These are phyloP conservation scores for Camelina hispida DNA, from an alignment of 345 rosid genomes.

Conservation along the genomic window DNA sequence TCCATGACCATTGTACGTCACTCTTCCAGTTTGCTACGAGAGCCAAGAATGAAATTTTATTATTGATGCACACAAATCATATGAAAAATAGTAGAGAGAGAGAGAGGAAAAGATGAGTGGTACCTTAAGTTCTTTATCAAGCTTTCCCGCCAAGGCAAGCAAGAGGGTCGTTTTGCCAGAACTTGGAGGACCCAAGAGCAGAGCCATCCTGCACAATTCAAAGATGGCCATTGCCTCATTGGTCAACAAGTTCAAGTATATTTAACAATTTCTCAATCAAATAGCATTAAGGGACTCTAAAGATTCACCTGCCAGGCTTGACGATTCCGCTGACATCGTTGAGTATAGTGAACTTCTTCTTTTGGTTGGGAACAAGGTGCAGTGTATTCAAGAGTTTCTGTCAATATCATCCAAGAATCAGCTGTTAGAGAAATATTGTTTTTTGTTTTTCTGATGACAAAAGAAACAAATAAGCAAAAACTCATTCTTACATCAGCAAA, in stretches of 20 bases:
- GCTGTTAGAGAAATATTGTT: background rate
- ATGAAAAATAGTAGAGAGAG: background rate
- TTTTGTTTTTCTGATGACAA: background rate
- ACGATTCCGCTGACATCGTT: conserved; percentile 69
- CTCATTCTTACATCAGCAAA: conserved; percentile 57
- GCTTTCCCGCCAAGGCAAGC: conserved; percentile 82
- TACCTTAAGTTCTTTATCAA: conserved; percentile 65
- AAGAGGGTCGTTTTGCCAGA: conserved; percentile 85
- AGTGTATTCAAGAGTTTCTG: conserved; percentile 46
- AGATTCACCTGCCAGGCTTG: conserved; percentile 71
- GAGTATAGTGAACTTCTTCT: conserved; percentile 64
- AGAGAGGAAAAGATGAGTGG: background rate
- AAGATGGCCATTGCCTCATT: conserved; percentile 4
- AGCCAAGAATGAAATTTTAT: background rate
- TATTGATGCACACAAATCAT: background rate
- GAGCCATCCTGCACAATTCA: conserved; percentile 55
- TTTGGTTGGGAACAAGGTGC: conserved; percentile 55
- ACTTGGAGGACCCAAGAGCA: conserved; percentile 88
- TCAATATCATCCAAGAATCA: background rate
- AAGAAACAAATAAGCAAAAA: background rate
- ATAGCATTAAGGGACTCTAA: background rate
- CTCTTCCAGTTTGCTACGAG: conserved; percentile 51
- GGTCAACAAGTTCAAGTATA: conserved; percentile 1
- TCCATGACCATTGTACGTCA: conserved; percentile 69
- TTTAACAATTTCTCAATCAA: background rate